Conservation (phyloP, 768 basidiomycete genomes). For the Hericium rajendrae region DNA sequence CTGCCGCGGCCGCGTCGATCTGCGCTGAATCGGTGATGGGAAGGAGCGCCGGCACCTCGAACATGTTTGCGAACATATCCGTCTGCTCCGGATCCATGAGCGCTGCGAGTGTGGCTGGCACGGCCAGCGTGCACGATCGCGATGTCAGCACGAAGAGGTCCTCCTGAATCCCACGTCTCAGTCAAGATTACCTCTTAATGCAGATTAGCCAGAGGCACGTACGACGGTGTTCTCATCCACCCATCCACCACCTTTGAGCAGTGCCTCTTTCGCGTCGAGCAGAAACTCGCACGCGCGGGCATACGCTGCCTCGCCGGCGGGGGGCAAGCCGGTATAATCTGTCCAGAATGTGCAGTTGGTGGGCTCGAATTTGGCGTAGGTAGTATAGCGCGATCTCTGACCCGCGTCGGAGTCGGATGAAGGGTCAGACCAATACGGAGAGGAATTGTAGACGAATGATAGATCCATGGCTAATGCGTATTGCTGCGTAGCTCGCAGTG, state of each 20-base stretch:
- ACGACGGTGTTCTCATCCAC: not conserved
- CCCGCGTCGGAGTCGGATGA: not conserved
- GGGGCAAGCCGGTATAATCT: not conserved
- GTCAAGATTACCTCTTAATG: too few species aligned
- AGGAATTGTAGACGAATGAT: too few species aligned
- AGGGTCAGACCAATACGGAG: not conserved
- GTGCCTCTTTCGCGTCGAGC: not conserved
- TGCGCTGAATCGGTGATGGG: not conserved
- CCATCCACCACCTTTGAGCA: not conserved
- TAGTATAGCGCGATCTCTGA: not conserved
- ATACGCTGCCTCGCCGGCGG: not conserved
- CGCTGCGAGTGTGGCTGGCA: not conserved
- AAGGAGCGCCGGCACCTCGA: not conserved
- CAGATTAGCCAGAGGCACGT: not conserved
- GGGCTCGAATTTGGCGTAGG: not conserved
- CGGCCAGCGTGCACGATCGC: not conserved
- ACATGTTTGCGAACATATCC: not conserved
- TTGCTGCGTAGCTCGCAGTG: too few species aligned
- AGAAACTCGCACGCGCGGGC: not conserved
- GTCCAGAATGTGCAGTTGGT: not conserved
- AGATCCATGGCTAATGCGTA: too few species aligned
- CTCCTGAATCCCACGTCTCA: not conserved
- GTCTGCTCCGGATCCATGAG: not conserved
- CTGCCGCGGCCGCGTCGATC: not conserved
- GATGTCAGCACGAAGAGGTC: not conserved